Base-by-base conservation (phyloP, 2,329 filamentous ascomycete species). In the Macrophomina tecta region DNA sequence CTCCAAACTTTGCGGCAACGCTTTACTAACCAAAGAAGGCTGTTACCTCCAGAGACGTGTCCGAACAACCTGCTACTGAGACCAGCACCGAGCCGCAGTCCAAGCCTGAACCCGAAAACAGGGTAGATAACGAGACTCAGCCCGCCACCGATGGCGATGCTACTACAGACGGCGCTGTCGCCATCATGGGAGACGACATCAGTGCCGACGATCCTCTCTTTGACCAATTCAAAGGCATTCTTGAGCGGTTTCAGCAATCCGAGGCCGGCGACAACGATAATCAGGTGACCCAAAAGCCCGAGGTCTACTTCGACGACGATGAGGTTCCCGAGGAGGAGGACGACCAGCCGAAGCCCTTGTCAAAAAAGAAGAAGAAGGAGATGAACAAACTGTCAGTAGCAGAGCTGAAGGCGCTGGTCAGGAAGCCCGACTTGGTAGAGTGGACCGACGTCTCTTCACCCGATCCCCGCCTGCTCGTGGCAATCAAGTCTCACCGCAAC, bases 391-490 rank as follows among this genome's bases (percentile, higher is more conserved):
- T 98, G 38, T 97, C 94, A 6, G 92, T 99, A 68, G 95, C 95
- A 58, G 93, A 98, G 80, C 86, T 99, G 70, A 99, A 99, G 81
- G 92, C 94, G 5, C 82, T 97, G 65, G 95, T 97, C 68, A 87
- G 86, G 73, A 94, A 94, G 72, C 95, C 95, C 2, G 95, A 99
- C 78, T 88, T 97, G 9, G 94, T 99, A 5, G 95, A 99, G 75
- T 98, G 95, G 95, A 95, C 96, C 65, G 95, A 99, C 76, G 92
- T 92, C 12, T 96, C 93, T 16, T 94, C 95, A 0, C 89, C 91
- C 32, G 94, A 99, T 76, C 95, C 95, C 14, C 88, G 90, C 66
- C 83, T 98, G 51, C 86, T 99, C 11, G 92, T 98, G 32, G 92
- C 97, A 75, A 94, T 99, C 83, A 99, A 98, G 80, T 91, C 92